A percentile compares a stretch with the other conserved stretches of the same genome.
Conservation (phyloP, 2,329 filamentous ascomycete species). For the Parafenestella ontariensis region DNA sequence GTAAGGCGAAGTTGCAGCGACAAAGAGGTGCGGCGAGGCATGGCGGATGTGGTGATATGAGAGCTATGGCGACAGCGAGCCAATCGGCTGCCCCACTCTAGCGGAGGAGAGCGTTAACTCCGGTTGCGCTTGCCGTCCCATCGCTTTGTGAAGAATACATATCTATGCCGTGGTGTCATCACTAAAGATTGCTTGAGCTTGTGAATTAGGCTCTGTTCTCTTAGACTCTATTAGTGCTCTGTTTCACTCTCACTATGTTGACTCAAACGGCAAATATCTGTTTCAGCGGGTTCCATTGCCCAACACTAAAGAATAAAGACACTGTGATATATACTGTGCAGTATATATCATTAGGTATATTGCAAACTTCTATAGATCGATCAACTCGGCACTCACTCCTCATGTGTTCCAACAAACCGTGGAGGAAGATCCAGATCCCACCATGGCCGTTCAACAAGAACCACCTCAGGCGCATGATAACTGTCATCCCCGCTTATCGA, state of each 20-base stretch:
- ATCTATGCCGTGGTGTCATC: too few species aligned
- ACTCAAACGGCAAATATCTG: too few species aligned
- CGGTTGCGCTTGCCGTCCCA: neutral
- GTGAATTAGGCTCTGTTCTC: too few species aligned
- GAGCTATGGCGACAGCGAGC: neutral
- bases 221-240: too few species aligned
- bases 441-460: constrained; percentile 83
- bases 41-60: neutral
- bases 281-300: too few species aligned
- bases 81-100: neutral
- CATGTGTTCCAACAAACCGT: constrained; percentile 58
- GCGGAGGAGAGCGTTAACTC: neutral
- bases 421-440: constrained; percentile 83
- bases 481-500: constrained; percentile 58
- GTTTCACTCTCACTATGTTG: too few species aligned
- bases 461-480: constrained; percentile 71
- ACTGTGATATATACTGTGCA: neutral
- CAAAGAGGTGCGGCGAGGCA: neutral
- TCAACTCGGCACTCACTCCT: constrained; percentile 23
- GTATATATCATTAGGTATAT: constrained; percentile 4
- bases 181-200: too few species aligned
- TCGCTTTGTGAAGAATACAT: neutral
- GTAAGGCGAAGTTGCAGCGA: neutral
- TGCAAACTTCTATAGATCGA: neutral
- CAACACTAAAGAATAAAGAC: neutral